Percentiles rank a stretch among this genome's conserved stretches.
Conservation (phyloP, 306 rosid species). For the Malus orientalis region DNA sequence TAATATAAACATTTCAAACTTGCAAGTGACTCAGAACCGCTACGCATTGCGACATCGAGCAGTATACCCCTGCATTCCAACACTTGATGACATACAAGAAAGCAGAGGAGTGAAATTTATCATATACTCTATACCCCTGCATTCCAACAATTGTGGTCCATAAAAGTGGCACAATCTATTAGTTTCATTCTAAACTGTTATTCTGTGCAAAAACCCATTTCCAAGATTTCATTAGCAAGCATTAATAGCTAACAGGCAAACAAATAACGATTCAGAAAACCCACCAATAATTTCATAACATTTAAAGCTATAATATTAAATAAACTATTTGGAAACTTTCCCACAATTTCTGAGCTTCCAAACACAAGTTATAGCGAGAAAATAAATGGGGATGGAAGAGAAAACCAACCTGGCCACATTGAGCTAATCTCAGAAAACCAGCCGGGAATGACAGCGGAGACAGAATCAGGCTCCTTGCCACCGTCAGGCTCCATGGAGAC, state of each 20-base stretch:
- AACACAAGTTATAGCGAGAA: neutral
- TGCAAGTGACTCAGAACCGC: neutral
- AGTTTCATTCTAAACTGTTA: neutral
- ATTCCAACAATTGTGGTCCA: neutral
- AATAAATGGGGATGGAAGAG: neutral
- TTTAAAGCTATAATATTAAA: neutral
- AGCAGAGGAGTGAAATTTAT: neutral
- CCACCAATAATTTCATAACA: neutral
- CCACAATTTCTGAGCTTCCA: slow-evolving; percentile 4
- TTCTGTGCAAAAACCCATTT: neutral
- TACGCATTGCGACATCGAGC: neutral
- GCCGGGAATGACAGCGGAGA: slow-evolving; percentile 76
- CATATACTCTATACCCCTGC: neutral
- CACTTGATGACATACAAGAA: neutral
- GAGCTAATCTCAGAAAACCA: slow-evolving; percentile 99
- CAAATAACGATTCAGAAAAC: neutral
- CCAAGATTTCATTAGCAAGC: neutral
- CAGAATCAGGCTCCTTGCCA: slow-evolving; percentile 21
- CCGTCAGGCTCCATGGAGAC: slow-evolving; percentile 35
- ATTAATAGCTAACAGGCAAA: neutral
- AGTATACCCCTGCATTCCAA: neutral
- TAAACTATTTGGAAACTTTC: neutral
- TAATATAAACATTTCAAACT: neutral
- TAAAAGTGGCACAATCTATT: neutral
- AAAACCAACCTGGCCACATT: slow-evolving; percentile 96